Conservation (phyloP, 345 rosid genomes). For the Balakata baccata region DNA sequence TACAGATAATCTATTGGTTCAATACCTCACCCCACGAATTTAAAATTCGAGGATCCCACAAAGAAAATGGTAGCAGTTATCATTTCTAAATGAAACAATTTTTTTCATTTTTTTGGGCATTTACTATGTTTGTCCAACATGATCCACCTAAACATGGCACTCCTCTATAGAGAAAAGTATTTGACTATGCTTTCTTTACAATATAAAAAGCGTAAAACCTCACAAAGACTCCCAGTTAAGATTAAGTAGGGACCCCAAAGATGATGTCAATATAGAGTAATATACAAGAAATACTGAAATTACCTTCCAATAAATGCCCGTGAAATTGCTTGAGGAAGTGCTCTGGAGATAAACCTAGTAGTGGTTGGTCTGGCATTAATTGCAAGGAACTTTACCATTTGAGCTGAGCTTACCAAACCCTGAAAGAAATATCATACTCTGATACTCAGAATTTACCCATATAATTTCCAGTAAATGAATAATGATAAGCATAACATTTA, state of each 20-base stretch:
- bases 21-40: not conserved
- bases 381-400: slow-evolving; percentile 83
- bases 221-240: not conserved
- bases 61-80: not conserved
- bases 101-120: too few species aligned
- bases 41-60: not conserved
- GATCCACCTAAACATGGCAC: not conserved
- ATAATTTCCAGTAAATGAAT: slow-evolving; percentile 11
- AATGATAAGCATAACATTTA: slow-evolving; percentile 16
- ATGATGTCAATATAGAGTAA: not conserved
- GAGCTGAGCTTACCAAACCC: slow-evolving; percentile 99
- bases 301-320: slow-evolving; percentile 98
- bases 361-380: slow-evolving; percentile 94
- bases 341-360: slow-evolving; percentile 71
- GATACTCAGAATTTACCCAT: slow-evolving; percentile 23
- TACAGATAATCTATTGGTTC: not conserved
- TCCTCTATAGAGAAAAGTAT: not conserved
- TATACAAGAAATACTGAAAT: not conserved
- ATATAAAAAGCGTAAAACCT: not conserved
- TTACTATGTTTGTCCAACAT: not conserved
- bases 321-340: slow-evolving; percentile 81
- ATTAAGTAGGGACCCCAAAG: not conserved
- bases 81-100: not conserved
- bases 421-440: slow-evolving; percentile 39
- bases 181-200: not conserved